Conservation (phyloP, 2,329 filamentous ascomycete genomes). For the Sporothrix humicola region DNA sequence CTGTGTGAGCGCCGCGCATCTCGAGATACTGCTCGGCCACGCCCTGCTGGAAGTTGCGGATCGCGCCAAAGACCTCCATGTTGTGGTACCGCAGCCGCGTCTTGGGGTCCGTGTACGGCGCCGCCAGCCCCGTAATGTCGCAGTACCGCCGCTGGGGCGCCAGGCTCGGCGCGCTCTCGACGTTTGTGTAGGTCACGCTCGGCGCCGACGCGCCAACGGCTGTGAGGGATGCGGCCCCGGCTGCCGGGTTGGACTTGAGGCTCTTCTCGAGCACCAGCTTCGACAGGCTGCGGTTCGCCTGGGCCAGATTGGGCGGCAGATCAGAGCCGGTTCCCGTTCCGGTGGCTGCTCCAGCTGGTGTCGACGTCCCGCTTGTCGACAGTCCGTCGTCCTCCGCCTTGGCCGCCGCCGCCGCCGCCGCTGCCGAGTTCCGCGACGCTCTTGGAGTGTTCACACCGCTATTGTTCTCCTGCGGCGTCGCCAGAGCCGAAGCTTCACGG, state of each 20-base stretch:
- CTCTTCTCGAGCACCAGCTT: constrained; percentile 89
- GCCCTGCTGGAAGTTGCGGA: constrained; percentile 80
- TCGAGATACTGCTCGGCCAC: constrained; percentile 88
- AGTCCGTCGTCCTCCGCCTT: constrained; percentile 53
- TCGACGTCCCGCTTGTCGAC: constrained; percentile 61
- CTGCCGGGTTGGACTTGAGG: constrained; percentile 43
- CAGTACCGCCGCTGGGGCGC: constrained; percentile 88
- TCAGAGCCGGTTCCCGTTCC: constrained; percentile 41
- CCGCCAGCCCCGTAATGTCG: constrained; percentile 91
- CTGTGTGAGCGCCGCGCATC: constrained; percentile 86
- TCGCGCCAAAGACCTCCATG: constrained; percentile 84
- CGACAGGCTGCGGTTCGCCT: constrained; percentile 83
- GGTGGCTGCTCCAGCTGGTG: constrained; percentile 51
- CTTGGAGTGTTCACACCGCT: constrained; percentile 76
- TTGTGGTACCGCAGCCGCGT: constrained; percentile 91
- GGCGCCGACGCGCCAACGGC: constrained; percentile 58
- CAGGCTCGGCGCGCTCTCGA: constrained; percentile 86
- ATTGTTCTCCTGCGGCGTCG: constrained; percentile 70
- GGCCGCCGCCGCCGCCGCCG: constrained; percentile 46
- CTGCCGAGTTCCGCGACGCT: constrained; percentile 12
- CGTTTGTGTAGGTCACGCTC: constrained; percentile 89
- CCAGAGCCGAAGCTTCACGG: constrained; percentile 86
- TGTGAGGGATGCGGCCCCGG: background rate
- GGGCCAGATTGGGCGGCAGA: constrained; percentile 75
- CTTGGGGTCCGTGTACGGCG: constrained; percentile 93